phyloP scores from a whole-genome alignment of 75 land plant species.

The Sequoiadendron giganteum region DNA sequence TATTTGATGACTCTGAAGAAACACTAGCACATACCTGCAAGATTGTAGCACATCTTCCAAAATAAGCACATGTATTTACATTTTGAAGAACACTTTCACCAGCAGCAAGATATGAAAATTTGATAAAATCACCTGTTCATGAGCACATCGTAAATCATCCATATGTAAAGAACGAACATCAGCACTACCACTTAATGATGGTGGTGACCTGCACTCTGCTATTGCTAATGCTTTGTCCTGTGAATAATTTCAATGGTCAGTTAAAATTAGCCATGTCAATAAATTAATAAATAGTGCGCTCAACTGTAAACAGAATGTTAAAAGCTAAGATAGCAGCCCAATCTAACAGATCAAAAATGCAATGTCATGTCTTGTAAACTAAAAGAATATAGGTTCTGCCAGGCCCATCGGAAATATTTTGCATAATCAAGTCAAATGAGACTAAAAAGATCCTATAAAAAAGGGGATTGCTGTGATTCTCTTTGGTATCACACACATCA shows the following conservation, averaged over 20 bases:
- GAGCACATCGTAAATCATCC: conserved; percentile 24
- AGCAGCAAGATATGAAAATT: background rate
- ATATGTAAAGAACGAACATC: conserved; percentile 29
- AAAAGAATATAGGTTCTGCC: background rate
- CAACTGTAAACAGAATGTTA: background rate
- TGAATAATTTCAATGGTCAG: background rate
- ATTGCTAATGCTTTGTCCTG: conserved; percentile 18
- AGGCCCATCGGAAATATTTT: background rate
- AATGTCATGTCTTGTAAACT: background rate
- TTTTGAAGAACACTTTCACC: background rate
- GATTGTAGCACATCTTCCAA: background rate
- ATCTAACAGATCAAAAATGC: background rate
- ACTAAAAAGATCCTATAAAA: background rate
- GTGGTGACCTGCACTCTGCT: conserved; percentile 20
- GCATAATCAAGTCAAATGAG: background rate
- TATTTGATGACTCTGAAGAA: conserved; percentile 68
- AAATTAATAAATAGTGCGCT: too few species aligned
- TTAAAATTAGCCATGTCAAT: background rate
- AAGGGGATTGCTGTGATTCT: background rate
- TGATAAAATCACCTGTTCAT: conserved; percentile 18
- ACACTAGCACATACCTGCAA: conserved; percentile 80
- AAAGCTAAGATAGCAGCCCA: background rate
- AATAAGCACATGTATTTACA: background rate
- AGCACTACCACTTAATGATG: conserved; percentile 14
- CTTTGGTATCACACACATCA: background rate